Base-by-base conservation (phyloP, 2,329 filamentous ascomycete genomes). In the Aspergillus nomiae region DNA sequence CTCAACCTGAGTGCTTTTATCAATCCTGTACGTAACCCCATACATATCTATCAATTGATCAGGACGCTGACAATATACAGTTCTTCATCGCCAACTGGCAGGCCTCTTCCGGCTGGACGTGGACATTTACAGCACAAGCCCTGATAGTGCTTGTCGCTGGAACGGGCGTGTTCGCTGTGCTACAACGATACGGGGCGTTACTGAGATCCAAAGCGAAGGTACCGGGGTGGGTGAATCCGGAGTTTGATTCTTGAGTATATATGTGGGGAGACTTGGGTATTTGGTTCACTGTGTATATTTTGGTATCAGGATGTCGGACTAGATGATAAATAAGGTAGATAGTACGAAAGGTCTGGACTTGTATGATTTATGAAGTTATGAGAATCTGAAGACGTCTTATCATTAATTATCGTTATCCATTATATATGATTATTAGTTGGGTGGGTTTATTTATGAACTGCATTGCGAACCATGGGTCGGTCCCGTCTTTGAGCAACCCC, bases 1-100 rank as follows among this genome's bases (percentile, higher is more conserved):
- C 77, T 86, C 45, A 86, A 86, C 66, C 67, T 85, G 55, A 80
- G 80, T 46, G 81, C 81, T 3, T 85, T 85, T 64, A 73, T 78
- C 28, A 76, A 80, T 63, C 80, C 80, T 9, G 77, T 80, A 69
- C 61, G 70, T 68, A n/a, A 12, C 41, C 30, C 46, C 55, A 19
- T 34, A 41, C 9, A n/a, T 16, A 36, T 36, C 4, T 38, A 2
- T 5, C 5, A 0, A 6, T 10, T 14, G 14, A 5, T 19, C 5
- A n/a, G 6, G 10, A 55, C 30, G 10, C 38, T 56, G 32, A 58
- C n/a, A 28, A 28, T 32, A 16, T 45, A 4, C 16, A 80, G 77
- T 85, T 85, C 71, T 85, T 85, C 68, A 84, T 85, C 65, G 75
- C 81, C 0, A 74, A 78, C 2, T 85, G 83, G 83, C 74, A 82